phyloP scores from a whole-genome alignment of 2,329 filamentous ascomycete genomes.

The Fusarium mexicanum region DNA sequence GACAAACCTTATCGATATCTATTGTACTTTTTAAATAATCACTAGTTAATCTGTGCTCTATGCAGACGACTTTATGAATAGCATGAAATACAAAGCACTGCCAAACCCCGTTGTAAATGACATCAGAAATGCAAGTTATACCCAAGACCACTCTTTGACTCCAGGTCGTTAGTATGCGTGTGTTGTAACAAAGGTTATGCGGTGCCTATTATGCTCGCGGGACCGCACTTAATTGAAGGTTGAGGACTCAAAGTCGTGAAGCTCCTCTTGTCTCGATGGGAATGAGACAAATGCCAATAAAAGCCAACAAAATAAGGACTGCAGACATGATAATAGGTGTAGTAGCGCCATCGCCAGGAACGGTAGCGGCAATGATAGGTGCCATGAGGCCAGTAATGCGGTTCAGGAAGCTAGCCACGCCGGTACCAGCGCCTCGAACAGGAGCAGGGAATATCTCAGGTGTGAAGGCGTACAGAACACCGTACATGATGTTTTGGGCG shows the following conservation, averaged over 20 bases:
- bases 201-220: not conserved
- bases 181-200: slow-evolving; percentile 5
- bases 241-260: slow-evolving; percentile 58
- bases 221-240: not conserved
- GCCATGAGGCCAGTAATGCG: slow-evolving; percentile 73
- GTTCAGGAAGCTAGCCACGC: slow-evolving; percentile 77
- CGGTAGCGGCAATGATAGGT: slow-evolving; percentile 71
- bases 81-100: slow-evolving; percentile 10
- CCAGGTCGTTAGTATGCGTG: slow-evolving; percentile 35
- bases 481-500: slow-evolving; percentile 81
- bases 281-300: slow-evolving; percentile 67
- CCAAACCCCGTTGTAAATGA: slow-evolving; percentile 12
- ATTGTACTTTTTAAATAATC: slow-evolving; percentile 32
- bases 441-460: slow-evolving; percentile 81
- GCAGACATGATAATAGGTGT: slow-evolving; percentile 68
- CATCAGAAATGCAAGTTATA: slow-evolving; percentile 20
- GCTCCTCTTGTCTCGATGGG: slow-evolving; percentile 71
- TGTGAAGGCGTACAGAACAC: slow-evolving; percentile 79
- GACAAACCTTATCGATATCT: slow-evolving; percentile 8
- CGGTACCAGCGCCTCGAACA: slow-evolving; percentile 75
- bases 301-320: slow-evolving; percentile 65
- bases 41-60: slow-evolving; percentile 1
- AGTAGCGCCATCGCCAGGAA: slow-evolving; percentile 66
- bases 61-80: slow-evolving; percentile 17
- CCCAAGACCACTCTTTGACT: slow-evolving; percentile 35